Percentiles rank a stretch among this genome's conserved stretches.
Evolutionary conservation across 2,329 filamentous ascomycete species (phyloP).

Genomic region (Xylaria sp.): DNA sequence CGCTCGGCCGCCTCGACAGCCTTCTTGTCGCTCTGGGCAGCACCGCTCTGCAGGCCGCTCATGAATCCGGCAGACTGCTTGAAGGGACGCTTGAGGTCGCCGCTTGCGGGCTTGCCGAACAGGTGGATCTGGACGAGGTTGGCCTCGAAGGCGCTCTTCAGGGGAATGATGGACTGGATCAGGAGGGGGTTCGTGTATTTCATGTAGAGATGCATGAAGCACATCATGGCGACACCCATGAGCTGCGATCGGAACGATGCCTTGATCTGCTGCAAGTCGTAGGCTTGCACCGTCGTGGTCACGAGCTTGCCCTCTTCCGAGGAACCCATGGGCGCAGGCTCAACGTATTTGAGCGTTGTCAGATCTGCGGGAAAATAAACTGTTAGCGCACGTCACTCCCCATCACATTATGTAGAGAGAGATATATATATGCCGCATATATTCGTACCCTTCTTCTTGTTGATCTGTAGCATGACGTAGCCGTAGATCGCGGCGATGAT

Average conservation of each 20-base stretch:
- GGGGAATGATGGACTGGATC: slow-evolving; percentile 97
- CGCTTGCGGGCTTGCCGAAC: slow-evolving; percentile 84
- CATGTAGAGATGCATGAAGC: slow-evolving; percentile 98
- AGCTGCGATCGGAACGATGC: slow-evolving; percentile 87
- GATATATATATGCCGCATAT: background rate
- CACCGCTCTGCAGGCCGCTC: slow-evolving; percentile 76
- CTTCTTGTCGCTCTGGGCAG: slow-evolving; percentile 92
- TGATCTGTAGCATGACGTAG: slow-evolving; percentile 86
- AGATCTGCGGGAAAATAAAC: slow-evolving; percentile 70
- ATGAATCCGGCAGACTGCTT: slow-evolving; percentile 87
- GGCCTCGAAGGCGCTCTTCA: slow-evolving; percentile 94
- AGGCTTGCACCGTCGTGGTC: slow-evolving; percentile 95
- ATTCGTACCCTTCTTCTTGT: slow-evolving; percentile 92
- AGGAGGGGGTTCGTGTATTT: slow-evolving; percentile 99
- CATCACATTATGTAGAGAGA: background rate
- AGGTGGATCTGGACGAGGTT: slow-evolving; percentile 97
- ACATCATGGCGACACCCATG: slow-evolving; percentile 99
- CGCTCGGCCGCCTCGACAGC: slow-evolving; percentile 83
- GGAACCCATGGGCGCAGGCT: slow-evolving; percentile 92
- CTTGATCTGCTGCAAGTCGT: slow-evolving; percentile 89
- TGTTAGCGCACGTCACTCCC: slow-evolving; percentile 19
- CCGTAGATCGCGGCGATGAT: slow-evolving; percentile 87
- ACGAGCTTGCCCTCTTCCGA: slow-evolving; percentile 95
- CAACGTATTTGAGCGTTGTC: slow-evolving; percentile 98
- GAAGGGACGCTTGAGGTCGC: slow-evolving; percentile 95